A percentile compares a stretch with the other conserved stretches of the same genome.
Evolutionary conservation across 345 rosid species (phyloP).

Genomic region (Dimocarpus longan): DNA sequence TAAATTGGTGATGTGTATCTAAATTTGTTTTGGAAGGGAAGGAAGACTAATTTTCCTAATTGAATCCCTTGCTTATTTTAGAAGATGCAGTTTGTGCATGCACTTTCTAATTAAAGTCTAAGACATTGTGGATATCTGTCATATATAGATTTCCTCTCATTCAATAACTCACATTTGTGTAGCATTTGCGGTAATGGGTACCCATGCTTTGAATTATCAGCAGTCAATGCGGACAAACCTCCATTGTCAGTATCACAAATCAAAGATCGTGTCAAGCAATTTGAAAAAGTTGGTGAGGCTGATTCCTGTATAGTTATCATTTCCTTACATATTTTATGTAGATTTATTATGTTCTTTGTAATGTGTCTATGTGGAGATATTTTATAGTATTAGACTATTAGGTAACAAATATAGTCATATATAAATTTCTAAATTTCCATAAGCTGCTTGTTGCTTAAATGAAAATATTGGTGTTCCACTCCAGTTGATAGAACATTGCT

Average conservation of each 20-base stretch:
- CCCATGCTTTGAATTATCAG: conserved; percentile 92
- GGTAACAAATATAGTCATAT: background rate
- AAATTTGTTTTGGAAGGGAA: background rate
- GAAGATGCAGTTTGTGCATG: background rate
- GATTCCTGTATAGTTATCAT: background rate
- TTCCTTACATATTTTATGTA: background rate
- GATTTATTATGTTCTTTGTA: conserved; percentile 5
- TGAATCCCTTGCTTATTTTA: background rate
- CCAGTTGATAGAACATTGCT: background rate
- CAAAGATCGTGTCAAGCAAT: conserved; percentile 78
- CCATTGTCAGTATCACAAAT: conserved; percentile 67
- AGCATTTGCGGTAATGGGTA: conserved; percentile 67
- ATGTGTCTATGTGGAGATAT: background rate
- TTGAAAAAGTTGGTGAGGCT: conserved; percentile 69
- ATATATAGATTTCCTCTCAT: conserved; percentile 7
- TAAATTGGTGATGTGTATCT: background rate
- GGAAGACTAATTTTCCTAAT: background rate
- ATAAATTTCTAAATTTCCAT: background rate
- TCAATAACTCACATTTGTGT: conserved; percentile 33
- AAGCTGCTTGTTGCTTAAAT: background rate
- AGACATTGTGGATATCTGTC: background rate
- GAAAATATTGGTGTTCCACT: background rate
- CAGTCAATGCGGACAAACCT: conserved; percentile 94
- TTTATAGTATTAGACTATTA: background rate
- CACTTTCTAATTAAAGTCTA: background rate